Evolutionary conservation across 2,329 filamentous ascomycete species (phyloP).

Genomic region (Beauveria australis): DNA sequence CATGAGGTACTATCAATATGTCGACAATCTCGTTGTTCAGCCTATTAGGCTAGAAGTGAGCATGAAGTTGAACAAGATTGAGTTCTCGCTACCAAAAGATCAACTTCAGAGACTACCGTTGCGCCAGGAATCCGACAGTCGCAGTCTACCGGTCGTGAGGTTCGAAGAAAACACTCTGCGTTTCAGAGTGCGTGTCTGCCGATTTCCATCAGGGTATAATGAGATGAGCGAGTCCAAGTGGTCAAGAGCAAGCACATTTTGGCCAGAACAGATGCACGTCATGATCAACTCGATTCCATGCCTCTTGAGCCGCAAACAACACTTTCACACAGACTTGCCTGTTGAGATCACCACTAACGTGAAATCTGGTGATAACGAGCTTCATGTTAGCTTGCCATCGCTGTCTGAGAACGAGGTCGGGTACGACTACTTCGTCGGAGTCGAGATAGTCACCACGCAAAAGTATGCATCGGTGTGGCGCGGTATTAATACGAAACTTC

Average conservation of each 20-base stretch:
- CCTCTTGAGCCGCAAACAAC: constrained; percentile 4
- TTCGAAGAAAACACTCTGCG: background rate
- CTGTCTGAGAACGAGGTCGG: background rate
- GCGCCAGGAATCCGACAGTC: background rate
- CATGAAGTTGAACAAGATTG: background rate
- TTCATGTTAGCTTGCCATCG: constrained; percentile 2
- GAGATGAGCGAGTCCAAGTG: background rate
- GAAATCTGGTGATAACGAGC: background rate
- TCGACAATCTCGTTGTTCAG: background rate
- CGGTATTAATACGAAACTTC: background rate
- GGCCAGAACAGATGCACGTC: background rate
- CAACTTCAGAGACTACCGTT: background rate
- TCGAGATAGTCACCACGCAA: constrained; percentile 1
- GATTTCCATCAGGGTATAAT: background rate
- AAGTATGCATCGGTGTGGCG: background rate
- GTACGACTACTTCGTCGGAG: background rate
- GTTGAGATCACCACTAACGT: background rate
- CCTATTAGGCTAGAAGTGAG: constrained; percentile 1
- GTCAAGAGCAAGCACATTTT: background rate
- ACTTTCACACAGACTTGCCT: constrained; percentile 6
- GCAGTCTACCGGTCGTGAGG: background rate
- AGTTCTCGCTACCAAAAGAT: background rate
- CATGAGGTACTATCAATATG: constrained; percentile 1
- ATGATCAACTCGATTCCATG: background rate
- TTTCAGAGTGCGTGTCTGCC: constrained; percentile 5